phyloP scores from a whole-genome alignment of 441 rosid species.

The Kokia cookei region DNA sequence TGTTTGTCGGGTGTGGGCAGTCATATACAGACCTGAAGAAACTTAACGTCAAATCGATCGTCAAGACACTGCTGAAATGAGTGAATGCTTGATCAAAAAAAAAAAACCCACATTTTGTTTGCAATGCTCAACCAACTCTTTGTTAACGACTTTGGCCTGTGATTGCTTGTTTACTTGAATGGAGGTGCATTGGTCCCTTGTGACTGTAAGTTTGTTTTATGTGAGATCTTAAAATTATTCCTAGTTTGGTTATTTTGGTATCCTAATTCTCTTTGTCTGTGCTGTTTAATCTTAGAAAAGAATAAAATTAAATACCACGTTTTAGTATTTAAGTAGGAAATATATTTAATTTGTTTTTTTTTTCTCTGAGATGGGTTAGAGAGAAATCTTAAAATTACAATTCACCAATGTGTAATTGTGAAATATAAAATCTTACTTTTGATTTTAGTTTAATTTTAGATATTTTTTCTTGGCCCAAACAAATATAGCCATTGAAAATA shows the following conservation, averaged over 20 bases:
- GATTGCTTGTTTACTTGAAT: neutral
- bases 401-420: no score
- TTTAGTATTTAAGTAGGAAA: no score
- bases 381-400: no score
- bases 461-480: no score
- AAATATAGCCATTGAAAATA: no score
- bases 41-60: conserved; percentile 79
- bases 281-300: neutral
- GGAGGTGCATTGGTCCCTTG: neutral
- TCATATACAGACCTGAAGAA: conserved; percentile 90
- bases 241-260: neutral
- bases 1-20: conserved; percentile 98
- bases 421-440: no score
- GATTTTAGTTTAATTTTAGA: no score
- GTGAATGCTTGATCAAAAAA: conserved; percentile 4
- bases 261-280: neutral
- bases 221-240: neutral
- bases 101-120: neutral
- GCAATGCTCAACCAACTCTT: conserved; percentile 8
- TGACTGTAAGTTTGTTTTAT: neutral
- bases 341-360: no score
- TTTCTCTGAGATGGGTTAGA: no score
- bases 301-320: no score
- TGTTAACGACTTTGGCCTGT: neutral
- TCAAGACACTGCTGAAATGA: conserved; percentile 89